Percentiles rank a stretch among this genome's conserved stretches.
phyloP scores from a whole-genome alignment of 1,139 yeast genomes.

The Diutina scorzettiae region DNA sequence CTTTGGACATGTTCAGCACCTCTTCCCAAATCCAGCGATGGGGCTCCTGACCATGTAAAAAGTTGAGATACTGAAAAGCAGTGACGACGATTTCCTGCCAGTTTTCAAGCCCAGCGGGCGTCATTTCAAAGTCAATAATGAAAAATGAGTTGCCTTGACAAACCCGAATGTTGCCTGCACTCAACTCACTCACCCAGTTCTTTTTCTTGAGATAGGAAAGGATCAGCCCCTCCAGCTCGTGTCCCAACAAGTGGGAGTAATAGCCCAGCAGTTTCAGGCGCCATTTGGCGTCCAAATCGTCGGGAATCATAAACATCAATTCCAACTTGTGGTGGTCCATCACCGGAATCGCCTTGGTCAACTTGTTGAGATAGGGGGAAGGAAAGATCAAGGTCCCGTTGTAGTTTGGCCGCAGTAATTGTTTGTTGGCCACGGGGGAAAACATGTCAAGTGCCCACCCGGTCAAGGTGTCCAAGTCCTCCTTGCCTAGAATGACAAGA shows the following conservation, averaged over 20 bases:
- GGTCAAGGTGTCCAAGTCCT: conserved; percentile 59
- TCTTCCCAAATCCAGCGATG: conserved; percentile 46
- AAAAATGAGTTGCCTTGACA: conserved; percentile 63
- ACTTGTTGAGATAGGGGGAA: conserved; percentile 30
- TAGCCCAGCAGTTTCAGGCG: conserved; percentile 58
- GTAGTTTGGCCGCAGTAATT: conserved; percentile 40
- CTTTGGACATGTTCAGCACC: conserved; percentile 30
- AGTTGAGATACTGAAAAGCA: conserved; percentile 60
- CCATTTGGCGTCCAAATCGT: conserved; percentile 52
- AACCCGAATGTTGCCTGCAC: conserved; percentile 51
- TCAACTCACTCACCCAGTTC: conserved; percentile 72
- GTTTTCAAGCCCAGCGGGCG: conserved; percentile 55
- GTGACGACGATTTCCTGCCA: conserved; percentile 49
- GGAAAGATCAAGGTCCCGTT: conserved; percentile 19
- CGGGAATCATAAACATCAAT: conserved; percentile 64
- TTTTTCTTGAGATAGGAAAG: conserved; percentile 52
- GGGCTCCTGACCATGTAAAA: conserved; percentile 43
- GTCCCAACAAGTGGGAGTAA: conserved; percentile 76
- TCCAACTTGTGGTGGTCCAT: conserved; percentile 64
- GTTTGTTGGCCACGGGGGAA: conserved; percentile 45
- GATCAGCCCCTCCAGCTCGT: conserved; percentile 81
- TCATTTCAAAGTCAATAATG: conserved; percentile 58
- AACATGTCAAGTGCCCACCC: conserved; percentile 64
- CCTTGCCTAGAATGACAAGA: conserved; percentile 74
- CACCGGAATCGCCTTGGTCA: conserved; percentile 67